These are phyloP conservation scores for Mycena rosella DNA, from an alignment of 768 basidiomycete species.

Conservation along the genomic window DNA sequence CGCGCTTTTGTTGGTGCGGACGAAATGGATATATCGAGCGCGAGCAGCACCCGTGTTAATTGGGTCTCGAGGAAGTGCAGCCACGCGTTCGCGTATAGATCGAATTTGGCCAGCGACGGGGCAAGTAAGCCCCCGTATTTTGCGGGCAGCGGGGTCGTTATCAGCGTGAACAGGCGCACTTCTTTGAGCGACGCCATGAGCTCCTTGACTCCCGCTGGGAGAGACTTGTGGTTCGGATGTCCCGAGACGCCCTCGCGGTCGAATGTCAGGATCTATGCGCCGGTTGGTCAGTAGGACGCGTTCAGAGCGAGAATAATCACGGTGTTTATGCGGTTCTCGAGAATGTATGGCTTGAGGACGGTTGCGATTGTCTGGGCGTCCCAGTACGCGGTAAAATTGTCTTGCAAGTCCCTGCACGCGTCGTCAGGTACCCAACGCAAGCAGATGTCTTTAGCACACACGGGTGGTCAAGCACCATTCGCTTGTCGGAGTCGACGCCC, in stretches of 20 bases:
- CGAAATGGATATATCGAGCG: slow-evolving; percentile 22
- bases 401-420: slow-evolving; percentile 68
- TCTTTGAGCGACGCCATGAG: slow-evolving; percentile 52
- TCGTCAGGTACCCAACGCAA: slow-evolving; percentile 17
- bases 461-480: slow-evolving; percentile 79
- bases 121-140: slow-evolving; percentile 78
- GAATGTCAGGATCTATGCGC: slow-evolving; percentile 84
- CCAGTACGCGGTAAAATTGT: slow-evolving; percentile 81
- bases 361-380: slow-evolving; percentile 68
- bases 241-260: slow-evolving; percentile 81
- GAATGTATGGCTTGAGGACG: slow-evolving; percentile 70
- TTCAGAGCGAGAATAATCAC: slow-evolving; percentile 55
- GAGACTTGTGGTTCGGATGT: slow-evolving; percentile 88
- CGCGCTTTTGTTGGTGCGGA: background rate
- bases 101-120: slow-evolving; percentile 63
- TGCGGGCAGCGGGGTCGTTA: slow-evolving; percentile 63
- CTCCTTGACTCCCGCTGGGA: slow-evolving; percentile 67
- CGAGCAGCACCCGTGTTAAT: slow-evolving; percentile 31
- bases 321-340: slow-evolving; percentile 69
- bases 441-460: slow-evolving; percentile 53
- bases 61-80: slow-evolving; percentile 43
- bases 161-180: slow-evolving; percentile 66
- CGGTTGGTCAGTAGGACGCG: slow-evolving; percentile 11
- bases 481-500: slow-evolving; percentile 66
- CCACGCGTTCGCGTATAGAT: slow-evolving; percentile 46